Evolutionary conservation across 2,329 filamentous ascomycete species (phyloP), one percentile per base, ranked within the genome.

Genomic region (Aureobasidium lini): DNA sequence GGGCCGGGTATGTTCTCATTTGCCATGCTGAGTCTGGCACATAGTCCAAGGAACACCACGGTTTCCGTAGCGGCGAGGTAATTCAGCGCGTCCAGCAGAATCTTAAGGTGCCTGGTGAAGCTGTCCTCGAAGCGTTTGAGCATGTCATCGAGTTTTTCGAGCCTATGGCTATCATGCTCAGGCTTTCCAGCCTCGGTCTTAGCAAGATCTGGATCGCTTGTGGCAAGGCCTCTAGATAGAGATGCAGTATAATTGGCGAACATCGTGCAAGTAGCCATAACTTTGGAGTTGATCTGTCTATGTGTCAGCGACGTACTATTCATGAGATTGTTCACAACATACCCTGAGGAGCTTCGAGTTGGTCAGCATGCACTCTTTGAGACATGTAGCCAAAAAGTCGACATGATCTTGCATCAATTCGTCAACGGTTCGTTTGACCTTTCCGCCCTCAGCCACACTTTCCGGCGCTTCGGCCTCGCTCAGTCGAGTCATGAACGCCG

Each of bases 371-470:
- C 94, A 97, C 76, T 97, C 94, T 75, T 97, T 99, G 68, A 99
- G 79, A 72, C 94, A 99, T 4, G 94, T 97, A 67, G 96, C 94
- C 49, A 99, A 77, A 72, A 99, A 99, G 74, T 97, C 94, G 62
- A 99, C 92, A 75, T 99, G 94, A 69, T 97, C 92, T 75, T 97
- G 90, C 94, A 99, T 99, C 69, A 99, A 76, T 75, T 97, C 91
- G 69, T 99, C 94, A 1, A 99, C 94, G 0, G 94, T 99, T 39
- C 91, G 73, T 66, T 84, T 85, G n/a, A 80, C 79, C 60, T 81
- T 76, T 63, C 69, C 75, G 59, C 68, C 69, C 66, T 70, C 73
- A 8, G 46, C 37, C 32, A 50, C 42, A 11, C 34, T 59, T 11
- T 78, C 76, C 62, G 80, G 81, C 9, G 78, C 77, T 8, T 83